phyloP scores from a whole-genome alignment of 2,329 filamentous ascomycete species.

The Sarocladium brachiariae region DNA sequence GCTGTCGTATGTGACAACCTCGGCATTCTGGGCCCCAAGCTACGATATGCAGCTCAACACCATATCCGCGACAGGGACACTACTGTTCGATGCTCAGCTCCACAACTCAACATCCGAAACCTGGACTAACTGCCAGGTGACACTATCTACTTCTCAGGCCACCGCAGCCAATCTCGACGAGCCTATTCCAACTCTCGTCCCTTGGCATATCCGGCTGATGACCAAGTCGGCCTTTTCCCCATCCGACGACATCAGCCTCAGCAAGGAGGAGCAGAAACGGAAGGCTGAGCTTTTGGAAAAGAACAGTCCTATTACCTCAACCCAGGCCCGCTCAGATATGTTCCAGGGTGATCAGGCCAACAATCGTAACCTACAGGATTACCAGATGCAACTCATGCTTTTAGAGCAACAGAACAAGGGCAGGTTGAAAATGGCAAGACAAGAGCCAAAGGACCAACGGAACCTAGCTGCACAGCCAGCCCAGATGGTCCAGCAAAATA shows the following conservation, averaged over 20 bases:
- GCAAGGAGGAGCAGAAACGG: constrained; percentile 32
- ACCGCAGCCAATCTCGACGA: constrained; percentile 50
- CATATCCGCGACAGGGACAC: constrained; percentile 39
- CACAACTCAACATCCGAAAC: constrained; percentile 57
- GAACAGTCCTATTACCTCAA: background rate
- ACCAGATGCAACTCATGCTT: constrained; percentile 84
- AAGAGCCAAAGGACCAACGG: background rate
- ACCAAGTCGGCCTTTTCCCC: too few species aligned
- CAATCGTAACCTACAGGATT: constrained; percentile 59
- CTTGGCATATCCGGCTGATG: constrained; percentile 44
- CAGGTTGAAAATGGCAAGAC: constrained; percentile 59
- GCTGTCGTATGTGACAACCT: constrained; percentile 52
- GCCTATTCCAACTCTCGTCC: constrained; percentile 43
- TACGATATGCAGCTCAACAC: constrained; percentile 59
- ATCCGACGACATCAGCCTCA: constrained; percentile 35
- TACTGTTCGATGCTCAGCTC: constrained; percentile 57
- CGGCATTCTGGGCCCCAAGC: constrained; percentile 52
- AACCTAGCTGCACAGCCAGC: too few species aligned
- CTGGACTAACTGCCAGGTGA: constrained; percentile 54
- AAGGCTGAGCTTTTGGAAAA: background rate
- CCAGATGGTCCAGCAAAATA: background rate
- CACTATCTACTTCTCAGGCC: constrained; percentile 57
- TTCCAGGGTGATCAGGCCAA: background rate
- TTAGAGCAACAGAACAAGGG: constrained; percentile 87
- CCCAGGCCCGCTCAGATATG: background rate